A percentile compares a stretch with the other conserved stretches of the same genome.
Evolutionary conservation across 2,329 filamentous ascomycete species (phyloP).

Genomic region (Talaromyces islandicus): DNA sequence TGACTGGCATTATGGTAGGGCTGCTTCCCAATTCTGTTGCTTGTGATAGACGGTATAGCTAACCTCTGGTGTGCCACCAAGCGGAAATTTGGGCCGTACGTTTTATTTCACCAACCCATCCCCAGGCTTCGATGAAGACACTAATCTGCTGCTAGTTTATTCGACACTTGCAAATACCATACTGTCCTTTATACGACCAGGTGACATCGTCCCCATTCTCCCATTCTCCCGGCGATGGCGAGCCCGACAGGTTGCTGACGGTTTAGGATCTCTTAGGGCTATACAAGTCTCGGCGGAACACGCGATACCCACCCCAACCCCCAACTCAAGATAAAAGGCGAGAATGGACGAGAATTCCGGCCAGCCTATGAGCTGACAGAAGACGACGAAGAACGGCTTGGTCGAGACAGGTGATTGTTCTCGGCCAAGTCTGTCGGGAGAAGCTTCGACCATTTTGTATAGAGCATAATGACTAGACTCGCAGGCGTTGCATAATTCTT

Average conservation of each 20-base stretch:
- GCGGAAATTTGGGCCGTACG: conserved; percentile 73
- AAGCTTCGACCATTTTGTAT: not conserved
- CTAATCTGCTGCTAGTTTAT: conserved; percentile 46
- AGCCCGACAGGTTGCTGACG: not conserved
- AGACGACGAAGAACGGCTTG: conserved; percentile 12
- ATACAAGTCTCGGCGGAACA: conserved; percentile 86
- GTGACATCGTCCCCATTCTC: not conserved
- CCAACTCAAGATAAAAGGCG: not conserved
- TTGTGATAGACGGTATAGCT: not conserved
- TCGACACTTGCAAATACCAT: conserved; percentile 67
- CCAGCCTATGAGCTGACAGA: conserved; percentile 14
- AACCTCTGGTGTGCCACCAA: conserved; percentile 50
- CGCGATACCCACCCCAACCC: conserved; percentile 89
- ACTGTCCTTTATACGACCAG: conserved; percentile 79
- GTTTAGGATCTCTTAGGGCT: conserved; percentile 46
- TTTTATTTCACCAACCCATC: not conserved
- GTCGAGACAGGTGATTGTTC: conserved; percentile 5
- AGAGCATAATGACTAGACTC: not conserved
- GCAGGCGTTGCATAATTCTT: not conserved
- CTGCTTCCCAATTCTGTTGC: not conserved
- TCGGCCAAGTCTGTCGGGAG: not conserved
- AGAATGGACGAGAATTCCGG: conserved; percentile 5
- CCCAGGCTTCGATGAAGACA: not conserved
- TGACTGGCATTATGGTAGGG: conserved; percentile 77
- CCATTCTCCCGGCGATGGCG: not conserved